Evolutionary conservation across 306 rosid genomes (phyloP).

Genomic region (Prunus campanulata): DNA sequence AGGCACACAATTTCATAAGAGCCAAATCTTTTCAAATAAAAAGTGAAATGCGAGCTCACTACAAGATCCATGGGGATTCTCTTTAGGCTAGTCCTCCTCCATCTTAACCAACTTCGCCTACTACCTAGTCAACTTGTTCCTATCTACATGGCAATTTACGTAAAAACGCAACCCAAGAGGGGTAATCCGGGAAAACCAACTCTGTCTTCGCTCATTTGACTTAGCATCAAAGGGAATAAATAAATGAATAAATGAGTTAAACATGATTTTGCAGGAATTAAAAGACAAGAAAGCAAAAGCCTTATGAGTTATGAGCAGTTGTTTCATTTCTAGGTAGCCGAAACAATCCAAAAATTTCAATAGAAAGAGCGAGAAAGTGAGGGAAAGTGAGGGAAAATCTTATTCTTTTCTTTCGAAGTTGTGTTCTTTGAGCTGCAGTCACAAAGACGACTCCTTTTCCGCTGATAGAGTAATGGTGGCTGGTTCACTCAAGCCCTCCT

Average conservation of each 20-base stretch:
- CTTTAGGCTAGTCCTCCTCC: background rate
- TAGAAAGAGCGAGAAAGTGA: constrained; percentile 20
- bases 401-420: background rate
- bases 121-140: background rate
- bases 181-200: background rate
- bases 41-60: constrained; percentile 3
- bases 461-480: background rate
- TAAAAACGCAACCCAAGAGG: background rate
- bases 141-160: constrained; percentile 6
- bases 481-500: constrained; percentile 4
- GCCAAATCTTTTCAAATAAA: no score
- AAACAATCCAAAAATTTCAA: background rate
- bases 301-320: constrained; percentile 1
- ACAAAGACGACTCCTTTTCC: background rate
- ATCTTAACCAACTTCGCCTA: background rate
- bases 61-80: background rate
- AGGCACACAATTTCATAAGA: background rate
- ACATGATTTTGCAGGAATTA: constrained; percentile 7
- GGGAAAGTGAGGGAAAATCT: constrained; percentile 8
- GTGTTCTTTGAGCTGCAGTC: constrained; percentile 11
- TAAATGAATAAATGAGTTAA: background rate
- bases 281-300: background rate
- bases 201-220: background rate
- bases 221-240: background rate
- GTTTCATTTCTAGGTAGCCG: constrained; percentile 1